Evolutionary conservation across 2,329 filamentous ascomycete genomes (phyloP).

Genomic region (Cladosporium austrohemisphaericum): DNA sequence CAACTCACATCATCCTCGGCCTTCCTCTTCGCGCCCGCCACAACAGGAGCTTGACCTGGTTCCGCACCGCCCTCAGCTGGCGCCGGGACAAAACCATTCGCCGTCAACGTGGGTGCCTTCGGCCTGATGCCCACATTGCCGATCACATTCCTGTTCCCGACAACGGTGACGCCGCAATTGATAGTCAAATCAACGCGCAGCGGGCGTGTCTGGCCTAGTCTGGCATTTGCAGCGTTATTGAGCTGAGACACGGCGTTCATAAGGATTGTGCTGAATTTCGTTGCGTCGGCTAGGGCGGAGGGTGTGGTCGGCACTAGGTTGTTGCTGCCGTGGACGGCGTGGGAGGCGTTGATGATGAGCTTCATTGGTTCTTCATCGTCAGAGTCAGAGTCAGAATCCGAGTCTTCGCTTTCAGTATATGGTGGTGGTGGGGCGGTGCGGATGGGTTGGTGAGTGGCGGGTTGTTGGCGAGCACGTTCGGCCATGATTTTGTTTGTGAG

Average conservation of each 20-base stretch:
- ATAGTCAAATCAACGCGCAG: conserved; percentile 47
- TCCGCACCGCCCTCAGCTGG: conserved; percentile 3
- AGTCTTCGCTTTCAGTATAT: conserved; percentile 24
- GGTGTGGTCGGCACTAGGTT: conserved; percentile 48
- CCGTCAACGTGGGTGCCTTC: conserved; percentile 15
- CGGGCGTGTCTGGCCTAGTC: conserved; percentile 42
- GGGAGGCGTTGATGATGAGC: conserved; percentile 48
- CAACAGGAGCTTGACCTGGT: conserved; percentile 11
- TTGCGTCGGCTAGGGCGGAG: conserved; percentile 36
- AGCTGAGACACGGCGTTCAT: conserved; percentile 43
- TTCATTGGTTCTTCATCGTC: conserved; percentile 36
- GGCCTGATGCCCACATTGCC: conserved; percentile 29
- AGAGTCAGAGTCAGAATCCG: conserved; percentile 24
- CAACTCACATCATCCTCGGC: conserved; percentile 21
- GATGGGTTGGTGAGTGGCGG: background rate
- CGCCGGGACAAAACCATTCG: conserved; percentile 1
- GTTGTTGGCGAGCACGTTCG: conserved; percentile 20
- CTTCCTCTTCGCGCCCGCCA: conserved; percentile 31
- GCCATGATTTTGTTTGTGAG: conserved; percentile 24
- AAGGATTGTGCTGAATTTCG: conserved; percentile 44
- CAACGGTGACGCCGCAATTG: conserved; percentile 32
- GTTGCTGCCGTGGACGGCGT: conserved; percentile 46
- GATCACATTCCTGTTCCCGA: conserved; percentile 32
- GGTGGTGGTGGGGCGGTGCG: conserved; percentile 23
- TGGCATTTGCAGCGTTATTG: conserved; percentile 32